These are phyloP conservation scores for Aspergillus luchuensis DNA, from an alignment of 2,329 filamentous ascomycete genomes.

Conservation along the genomic window DNA sequence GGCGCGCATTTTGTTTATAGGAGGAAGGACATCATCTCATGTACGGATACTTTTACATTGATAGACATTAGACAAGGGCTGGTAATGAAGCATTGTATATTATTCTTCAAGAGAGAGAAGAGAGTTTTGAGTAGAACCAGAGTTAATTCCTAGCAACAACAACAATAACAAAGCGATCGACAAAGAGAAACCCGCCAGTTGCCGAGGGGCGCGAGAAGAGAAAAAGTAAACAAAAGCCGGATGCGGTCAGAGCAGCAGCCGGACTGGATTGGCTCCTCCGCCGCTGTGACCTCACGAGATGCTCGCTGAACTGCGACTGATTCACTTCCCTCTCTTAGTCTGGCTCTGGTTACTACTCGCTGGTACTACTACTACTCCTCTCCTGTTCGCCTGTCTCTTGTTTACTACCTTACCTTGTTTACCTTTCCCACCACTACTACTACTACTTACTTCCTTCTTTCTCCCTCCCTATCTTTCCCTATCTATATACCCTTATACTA, in stretches of 20 bases:
- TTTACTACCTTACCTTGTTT: not conserved
- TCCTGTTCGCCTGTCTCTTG: constrained; percentile 5
- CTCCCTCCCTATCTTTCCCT: too few relatives aligned
- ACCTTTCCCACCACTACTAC: not conserved
- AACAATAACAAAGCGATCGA: too few relatives aligned
- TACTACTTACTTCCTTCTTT: too few relatives aligned
- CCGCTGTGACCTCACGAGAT: constrained; percentile 4
- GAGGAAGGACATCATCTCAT: constrained; percentile 1
- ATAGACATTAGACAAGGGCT: constrained; percentile 4
- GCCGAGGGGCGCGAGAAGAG: too few relatives aligned
- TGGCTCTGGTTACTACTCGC: not conserved
- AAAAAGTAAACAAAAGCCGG: constrained; percentile 26
- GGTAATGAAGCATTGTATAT: constrained; percentile 11
- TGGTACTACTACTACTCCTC: constrained; percentile 19
- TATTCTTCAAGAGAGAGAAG: too few relatives aligned
- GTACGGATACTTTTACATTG: not conserved
- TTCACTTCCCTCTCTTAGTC: not conserved
- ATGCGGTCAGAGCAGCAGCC: constrained; percentile 20
- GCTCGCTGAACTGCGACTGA: not conserved
- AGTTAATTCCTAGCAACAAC: too few relatives aligned
- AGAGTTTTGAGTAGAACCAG: too few relatives aligned
- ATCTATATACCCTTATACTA: too few relatives aligned
- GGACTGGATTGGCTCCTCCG: constrained; percentile 11
- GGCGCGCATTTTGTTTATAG: not conserved
- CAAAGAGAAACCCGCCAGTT: too few relatives aligned